Base-by-base conservation (phyloP, 805 yeast genomes). In the Candida loeiensis region DNA sequence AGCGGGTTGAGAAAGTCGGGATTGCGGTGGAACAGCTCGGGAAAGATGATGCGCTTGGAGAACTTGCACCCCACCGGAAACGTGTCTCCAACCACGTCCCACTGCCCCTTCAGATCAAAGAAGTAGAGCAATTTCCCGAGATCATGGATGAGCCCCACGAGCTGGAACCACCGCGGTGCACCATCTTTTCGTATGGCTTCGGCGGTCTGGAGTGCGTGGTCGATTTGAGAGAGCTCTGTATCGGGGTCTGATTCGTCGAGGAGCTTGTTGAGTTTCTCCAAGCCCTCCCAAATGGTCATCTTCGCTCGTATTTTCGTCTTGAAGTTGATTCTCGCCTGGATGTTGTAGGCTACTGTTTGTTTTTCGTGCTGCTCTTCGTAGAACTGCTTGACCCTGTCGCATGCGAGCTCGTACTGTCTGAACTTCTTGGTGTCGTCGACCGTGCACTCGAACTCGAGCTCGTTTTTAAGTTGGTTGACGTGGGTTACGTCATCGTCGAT, bases 71-170 rank as follows among this genome's bases (percentile, higher is more conserved):
- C 89, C 18, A 82, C 85, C 0, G 88, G 85, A 51, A 82, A 82
- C 2, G 88, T 82, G 54, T 82, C 89, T 4, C 89, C 89, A 15
- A 82, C 89, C 21, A 82, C 89, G 53, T 82, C 87, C 88, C 88
- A 82, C 55, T 82, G 88, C 6, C 88, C 88, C 49, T 77, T 70
- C 11, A 86, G 80, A 49, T 80, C 87, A 51, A 75, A 82, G 47
- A 81, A 82, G 54, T 82, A 82, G 13, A 82, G 63, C 13, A 82
- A 66, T 51, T 82, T 82, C 0, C 89, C 89, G 44, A 82, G 61
- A 54, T 82, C 89, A 52, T 82, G 89, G 29, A 82, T 79, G 22
- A 82, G 59, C 1, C 89, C 89, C 6, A 82, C 86, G 17, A 82
- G 59, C 56, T 82, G 88, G 67, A 82, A 81, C 89, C 89, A 82